Percentiles rank a stretch among this genome's conserved stretches.
Evolutionary conservation across 1,139 yeast genomes (phyloP).

Genomic region (Blastobotrys malaysiensis): DNA sequence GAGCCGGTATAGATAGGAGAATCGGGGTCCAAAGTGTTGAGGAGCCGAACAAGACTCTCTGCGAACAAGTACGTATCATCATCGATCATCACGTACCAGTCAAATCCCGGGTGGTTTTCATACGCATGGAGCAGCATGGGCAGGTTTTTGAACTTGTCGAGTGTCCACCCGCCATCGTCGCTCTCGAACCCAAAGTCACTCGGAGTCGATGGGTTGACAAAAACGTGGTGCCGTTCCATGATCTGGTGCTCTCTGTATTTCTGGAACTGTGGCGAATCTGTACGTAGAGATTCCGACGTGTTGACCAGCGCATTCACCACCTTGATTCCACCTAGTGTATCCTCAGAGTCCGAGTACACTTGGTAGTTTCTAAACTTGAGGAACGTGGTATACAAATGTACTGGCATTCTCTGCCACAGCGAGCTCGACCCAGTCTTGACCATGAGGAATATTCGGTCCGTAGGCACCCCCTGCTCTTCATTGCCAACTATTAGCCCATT

Average conservation of each 20-base stretch:
- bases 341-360: constrained; percentile 32
- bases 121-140: constrained; percentile 35
- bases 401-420: constrained; percentile 35
- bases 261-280: constrained; percentile 20
- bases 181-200: not conserved
- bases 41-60: constrained; percentile 24
- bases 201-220: constrained; percentile 3
- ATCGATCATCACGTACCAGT: constrained; percentile 36
- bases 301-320: constrained; percentile 31
- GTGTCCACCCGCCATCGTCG: constrained; percentile 26
- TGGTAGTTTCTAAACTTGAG: constrained; percentile 32
- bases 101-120: constrained; percentile 19
- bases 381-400: constrained; percentile 32
- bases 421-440: constrained; percentile 35
- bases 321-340: constrained; percentile 29
- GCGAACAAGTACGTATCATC: constrained; percentile 33
- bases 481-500: not conserved
- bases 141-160: constrained; percentile 34
- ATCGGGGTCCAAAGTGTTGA: constrained; percentile 23
- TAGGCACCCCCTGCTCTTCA: constrained; percentile 20
- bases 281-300: constrained; percentile 20
- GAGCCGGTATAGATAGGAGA: constrained; percentile 30
- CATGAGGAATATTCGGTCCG: constrained; percentile 27
- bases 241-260: constrained; percentile 26
- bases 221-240: constrained; percentile 19